Conservation (phyloP, 2,329 filamentous ascomycete species). For the Ceratocystis destructans region DNA sequence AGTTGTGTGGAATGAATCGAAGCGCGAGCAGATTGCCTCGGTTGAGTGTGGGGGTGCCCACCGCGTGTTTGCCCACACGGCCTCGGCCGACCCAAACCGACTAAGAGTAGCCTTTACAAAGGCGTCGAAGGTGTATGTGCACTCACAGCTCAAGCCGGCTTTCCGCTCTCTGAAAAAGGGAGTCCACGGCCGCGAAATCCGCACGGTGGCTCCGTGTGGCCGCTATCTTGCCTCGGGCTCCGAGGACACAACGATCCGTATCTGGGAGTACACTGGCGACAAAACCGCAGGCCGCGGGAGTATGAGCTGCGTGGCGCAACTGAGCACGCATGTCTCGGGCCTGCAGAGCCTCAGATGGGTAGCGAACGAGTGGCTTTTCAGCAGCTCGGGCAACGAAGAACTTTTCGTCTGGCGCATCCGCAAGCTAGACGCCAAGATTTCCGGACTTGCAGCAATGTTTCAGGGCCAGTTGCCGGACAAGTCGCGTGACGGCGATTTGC, state of each 20-base stretch:
- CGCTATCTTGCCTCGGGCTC: constrained; percentile 48
- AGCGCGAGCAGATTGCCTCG: constrained; percentile 52
- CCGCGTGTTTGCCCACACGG: constrained; percentile 50
- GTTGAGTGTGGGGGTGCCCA: constrained; percentile 79
- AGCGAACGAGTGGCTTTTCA: constrained; percentile 59
- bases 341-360: constrained; percentile 73
- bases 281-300: constrained; percentile 19
- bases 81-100: constrained; percentile 18
- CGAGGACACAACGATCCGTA: constrained; percentile 61
- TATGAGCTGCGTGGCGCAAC: constrained; percentile 43
- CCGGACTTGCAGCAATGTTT: constrained; percentile 41
- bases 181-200: constrained; percentile 75
- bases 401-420: constrained; percentile 70
- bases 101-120: constrained; percentile 61
- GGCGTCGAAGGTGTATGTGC: constrained; percentile 40
- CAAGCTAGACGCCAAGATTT: constrained; percentile 35
- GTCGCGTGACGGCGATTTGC: constrained; percentile 48
- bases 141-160: constrained; percentile 28
- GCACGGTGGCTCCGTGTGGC: constrained; percentile 31
- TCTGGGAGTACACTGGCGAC: constrained; percentile 42
- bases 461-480: constrained; percentile 42
- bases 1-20: constrained; percentile 64
- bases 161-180: constrained; percentile 35
- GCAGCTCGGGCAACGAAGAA: constrained; percentile 76
- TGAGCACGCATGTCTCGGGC: constrained; percentile 70